A percentile compares a stretch with the other conserved stretches of the same genome.
Conservation (phyloP, 2,329 filamentous ascomycete genomes). For the Clarireedia paspali region DNA sequence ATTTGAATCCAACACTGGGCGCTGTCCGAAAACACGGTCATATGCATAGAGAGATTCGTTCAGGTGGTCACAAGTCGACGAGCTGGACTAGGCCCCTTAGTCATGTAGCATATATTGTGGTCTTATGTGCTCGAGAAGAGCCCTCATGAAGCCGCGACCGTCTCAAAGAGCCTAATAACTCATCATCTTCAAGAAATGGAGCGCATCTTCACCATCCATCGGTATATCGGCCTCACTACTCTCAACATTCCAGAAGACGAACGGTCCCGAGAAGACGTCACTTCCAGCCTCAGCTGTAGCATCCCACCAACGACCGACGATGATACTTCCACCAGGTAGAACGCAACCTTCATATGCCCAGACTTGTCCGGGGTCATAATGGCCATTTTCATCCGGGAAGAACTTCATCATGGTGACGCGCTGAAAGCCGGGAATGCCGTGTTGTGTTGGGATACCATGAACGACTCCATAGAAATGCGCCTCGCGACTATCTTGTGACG, state of each 20-base stretch:
- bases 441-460: constrained; percentile 40
- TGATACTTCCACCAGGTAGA: constrained; percentile 38
- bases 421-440: constrained; percentile 44
- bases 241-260: constrained; percentile 31
- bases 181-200: constrained; percentile 17
- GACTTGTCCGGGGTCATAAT: constrained; percentile 25
- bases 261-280: constrained; percentile 25
- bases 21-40: neutral
- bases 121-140: too few relatives aligned
- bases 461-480: constrained; percentile 37
- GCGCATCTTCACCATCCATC: constrained; percentile 16
- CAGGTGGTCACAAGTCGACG: too few relatives aligned
- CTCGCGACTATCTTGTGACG: constrained; percentile 30
- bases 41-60: too few relatives aligned
- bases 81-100: too few relatives aligned
- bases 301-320: constrained; percentile 44
- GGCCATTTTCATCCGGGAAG: constrained; percentile 15
- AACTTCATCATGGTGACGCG: constrained; percentile 48
- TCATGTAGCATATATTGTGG: too few relatives aligned
- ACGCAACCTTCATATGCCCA: constrained; percentile 41
- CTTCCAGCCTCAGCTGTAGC: constrained; percentile 1
- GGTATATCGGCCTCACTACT: constrained; percentile 9
- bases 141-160: too few relatives aligned
- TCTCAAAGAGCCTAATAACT: neutral
- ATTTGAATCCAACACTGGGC: neutral